Evolutionary conservation across 306 rosid species (phyloP), one percentile per base, ranked within the genome.

Genomic region (Glycine soja): DNA sequence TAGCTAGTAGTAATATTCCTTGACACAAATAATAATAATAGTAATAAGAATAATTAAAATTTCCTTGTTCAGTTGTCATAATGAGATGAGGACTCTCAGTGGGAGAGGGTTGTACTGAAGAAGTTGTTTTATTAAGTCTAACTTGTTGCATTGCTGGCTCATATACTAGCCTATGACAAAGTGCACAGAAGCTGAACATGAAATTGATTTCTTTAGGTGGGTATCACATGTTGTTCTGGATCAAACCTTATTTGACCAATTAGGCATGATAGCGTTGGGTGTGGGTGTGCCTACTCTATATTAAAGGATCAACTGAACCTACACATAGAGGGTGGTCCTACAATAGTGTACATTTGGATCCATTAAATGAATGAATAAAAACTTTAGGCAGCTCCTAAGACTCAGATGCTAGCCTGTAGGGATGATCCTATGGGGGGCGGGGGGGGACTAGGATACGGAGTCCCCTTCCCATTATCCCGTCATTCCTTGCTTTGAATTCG

Each of bases 131-230:
- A 38, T 38, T n/a, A 24, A 47, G 48, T 63, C 76, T 80, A 76
- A 47, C 51, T 81, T 24, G 30, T 24, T 77, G 77, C 67, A 56
- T 72, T 52, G 68, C 50, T 85, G 77, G 62, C 30, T 71, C 65
- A 75, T 11, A 32, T 11, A 32, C 45, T 64, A 67, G 36, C 43
- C 62, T 66, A 48, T 75, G 84, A 78, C 81, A 68, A 59, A 24
- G 30, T 24, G 83, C 65, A 59, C 71, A 77, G 77, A 24, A 78
- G 30, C 63, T 58, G 40, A 66, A 77, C 79, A 77, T 77, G 66
- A 51, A 81, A 73, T 85, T 78, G 81, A 85, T 74, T 73, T 82
- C 61, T 82, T 71, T 78, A 66, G 86, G 81, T 81, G 84, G 43
- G 77, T 68, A 69, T 78, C 81, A 73, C 84, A 85, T 82, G 77